Percentiles rank a stretch among this genome's conserved stretches.
Evolutionary conservation across 1,284 basidiomycete species (phyloP).

Genomic region (Ustilago lituana): DNA sequence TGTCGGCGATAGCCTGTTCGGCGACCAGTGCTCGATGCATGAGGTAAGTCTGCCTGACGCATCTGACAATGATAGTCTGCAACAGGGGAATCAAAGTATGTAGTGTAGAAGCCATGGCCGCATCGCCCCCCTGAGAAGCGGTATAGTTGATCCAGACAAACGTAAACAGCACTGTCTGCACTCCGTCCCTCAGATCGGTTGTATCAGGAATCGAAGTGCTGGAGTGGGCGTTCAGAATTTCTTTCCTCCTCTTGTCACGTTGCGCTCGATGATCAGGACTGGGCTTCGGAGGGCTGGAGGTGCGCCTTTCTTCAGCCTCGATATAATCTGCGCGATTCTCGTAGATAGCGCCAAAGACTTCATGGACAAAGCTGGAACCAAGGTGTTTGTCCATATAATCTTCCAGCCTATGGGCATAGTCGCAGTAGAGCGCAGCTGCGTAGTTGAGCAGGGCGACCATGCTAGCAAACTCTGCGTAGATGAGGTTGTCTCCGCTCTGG

Average conservation of each 20-base stretch:
- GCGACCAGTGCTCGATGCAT: background rate
- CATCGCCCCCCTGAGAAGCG: background rate
- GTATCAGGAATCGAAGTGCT: slow-evolving; percentile 9
- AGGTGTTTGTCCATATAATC: slow-evolving; percentile 1
- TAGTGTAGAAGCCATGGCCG: slow-evolving; percentile 5
- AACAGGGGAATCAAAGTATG: slow-evolving; percentile 23
- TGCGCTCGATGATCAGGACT: background rate
- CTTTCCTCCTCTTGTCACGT: background rate
- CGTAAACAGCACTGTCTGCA: slow-evolving; percentile 27
- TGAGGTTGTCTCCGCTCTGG: background rate
- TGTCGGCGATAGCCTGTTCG: background rate
- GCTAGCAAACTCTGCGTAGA: slow-evolving; percentile 16
- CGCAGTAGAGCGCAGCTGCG: slow-evolving; percentile 14
- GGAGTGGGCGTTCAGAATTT: background rate
- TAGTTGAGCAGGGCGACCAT: slow-evolving; percentile 35
- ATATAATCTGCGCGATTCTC: slow-evolving; percentile 5
- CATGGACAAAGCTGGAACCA: background rate
- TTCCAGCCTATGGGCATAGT: slow-evolving; percentile 10
- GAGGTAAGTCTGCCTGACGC: background rate
- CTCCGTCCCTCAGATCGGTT: slow-evolving; percentile 25
- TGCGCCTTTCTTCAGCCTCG: slow-evolving; percentile 22
- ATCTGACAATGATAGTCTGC: slow-evolving; percentile 21
- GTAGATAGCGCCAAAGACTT: slow-evolving; percentile 3
- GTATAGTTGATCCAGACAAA: slow-evolving; percentile 37
- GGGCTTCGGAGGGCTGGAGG: background rate